These are phyloP conservation scores for Leishmania arabica DNA, from an alignment of 208 protist genomes.

Conservation along the genomic window DNA sequence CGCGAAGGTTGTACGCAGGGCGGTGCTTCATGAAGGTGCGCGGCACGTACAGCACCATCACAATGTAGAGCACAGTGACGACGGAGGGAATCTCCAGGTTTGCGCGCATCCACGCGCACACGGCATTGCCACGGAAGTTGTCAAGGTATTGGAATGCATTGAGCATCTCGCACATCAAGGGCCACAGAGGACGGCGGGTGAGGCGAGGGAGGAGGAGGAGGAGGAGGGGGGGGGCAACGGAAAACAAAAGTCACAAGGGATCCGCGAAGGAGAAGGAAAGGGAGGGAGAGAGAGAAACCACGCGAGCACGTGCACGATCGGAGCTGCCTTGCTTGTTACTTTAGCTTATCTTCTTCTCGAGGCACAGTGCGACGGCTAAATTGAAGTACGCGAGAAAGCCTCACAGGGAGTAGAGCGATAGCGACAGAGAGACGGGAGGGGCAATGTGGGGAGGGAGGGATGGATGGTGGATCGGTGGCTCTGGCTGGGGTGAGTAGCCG, in stretches of 20 bases:
- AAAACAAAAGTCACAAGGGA: not conserved
- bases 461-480: no score
- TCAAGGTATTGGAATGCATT: constrained; percentile 9
- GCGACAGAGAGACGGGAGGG: no score
- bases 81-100: constrained; percentile 62
- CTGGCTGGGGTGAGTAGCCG: no score
- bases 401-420: no score
- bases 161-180: not conserved
- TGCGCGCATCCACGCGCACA: constrained; percentile 52
- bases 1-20: constrained; percentile 49
- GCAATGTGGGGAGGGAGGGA: no score
- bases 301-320: not conserved
- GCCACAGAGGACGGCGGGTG: not conserved
- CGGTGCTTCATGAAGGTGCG: constrained; percentile 71
- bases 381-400: no score
- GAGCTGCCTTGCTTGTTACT: no score
- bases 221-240: not conserved
- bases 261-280: not conserved
- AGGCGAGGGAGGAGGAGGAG: not conserved
- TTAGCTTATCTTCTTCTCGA: no score
- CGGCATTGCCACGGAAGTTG: constrained; percentile 41
- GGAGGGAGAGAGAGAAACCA: not conserved
- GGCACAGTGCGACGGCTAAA: no score
- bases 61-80: constrained; percentile 50
- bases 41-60: constrained; percentile 68